phyloP scores from a whole-genome alignment of 306 rosid genomes.

The Cucumis melo region DNA sequence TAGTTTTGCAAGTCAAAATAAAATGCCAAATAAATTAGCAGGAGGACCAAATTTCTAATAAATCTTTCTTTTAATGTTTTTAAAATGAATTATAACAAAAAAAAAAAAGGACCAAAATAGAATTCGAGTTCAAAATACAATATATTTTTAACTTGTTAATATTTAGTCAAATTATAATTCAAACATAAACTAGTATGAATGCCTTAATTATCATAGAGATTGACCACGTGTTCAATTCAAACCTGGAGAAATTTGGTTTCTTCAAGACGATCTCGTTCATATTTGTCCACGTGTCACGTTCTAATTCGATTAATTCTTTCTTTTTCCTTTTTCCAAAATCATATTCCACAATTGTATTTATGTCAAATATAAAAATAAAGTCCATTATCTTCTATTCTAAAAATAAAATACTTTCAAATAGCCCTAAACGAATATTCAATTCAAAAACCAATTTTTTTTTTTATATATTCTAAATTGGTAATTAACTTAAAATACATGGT shows the following conservation, averaged over 20 bases:
- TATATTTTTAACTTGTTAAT: not conserved
- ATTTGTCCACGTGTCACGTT: not conserved
- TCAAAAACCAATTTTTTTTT: no score
- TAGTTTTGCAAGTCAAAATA: not conserved
- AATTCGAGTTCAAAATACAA: not conserved
- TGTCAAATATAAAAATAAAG: not conserved
- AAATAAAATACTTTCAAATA: not conserved
- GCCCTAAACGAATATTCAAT: no score
- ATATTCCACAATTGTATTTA: not conserved
- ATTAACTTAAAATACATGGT: no score
- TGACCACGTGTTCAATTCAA: conserved; percentile 9
- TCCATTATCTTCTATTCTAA: not conserved
- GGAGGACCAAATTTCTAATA: not conserved
- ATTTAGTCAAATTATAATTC: not conserved
- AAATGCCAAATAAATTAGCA: not conserved
- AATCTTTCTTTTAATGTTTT: not conserved
- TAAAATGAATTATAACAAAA: not conserved
- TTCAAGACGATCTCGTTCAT: not conserved
- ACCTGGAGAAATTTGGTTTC: not conserved
- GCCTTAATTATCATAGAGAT: not conserved
- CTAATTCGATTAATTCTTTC: not conserved
- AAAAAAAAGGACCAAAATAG: not conserved
- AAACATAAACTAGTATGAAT: not conserved
- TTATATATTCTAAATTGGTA: no score
- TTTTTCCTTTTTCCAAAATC: not conserved